Percentiles rank a stretch among this genome's conserved stretches.
phyloP scores from a whole-genome alignment of 495 filamentous ascomycete species.

The Tuber calosporum region DNA sequence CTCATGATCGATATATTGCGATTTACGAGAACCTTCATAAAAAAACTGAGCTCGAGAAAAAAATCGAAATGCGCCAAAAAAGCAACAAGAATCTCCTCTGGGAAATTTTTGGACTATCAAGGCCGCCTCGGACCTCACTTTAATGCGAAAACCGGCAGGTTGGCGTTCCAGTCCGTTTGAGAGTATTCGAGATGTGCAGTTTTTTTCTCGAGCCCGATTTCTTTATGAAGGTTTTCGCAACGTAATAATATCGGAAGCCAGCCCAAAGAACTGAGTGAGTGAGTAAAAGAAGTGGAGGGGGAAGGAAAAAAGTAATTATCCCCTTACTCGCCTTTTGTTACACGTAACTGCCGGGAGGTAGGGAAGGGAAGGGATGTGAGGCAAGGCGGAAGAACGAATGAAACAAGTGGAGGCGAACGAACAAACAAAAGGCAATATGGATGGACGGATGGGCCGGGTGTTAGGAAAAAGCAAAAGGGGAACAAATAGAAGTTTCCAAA shows the following conservation, averaged over 20 bases:
- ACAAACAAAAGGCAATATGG: conserved; percentile 1
- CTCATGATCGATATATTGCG: conserved; percentile 4
- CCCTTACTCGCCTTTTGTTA: not conserved
- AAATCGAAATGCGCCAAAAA: not conserved
- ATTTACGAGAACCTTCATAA: not conserved
- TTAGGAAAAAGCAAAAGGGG: not conserved
- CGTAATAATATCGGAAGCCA: not conserved
- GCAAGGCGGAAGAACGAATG: not conserved
- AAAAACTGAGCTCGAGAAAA: not conserved
- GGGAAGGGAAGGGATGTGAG: not conserved
- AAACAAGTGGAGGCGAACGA: not conserved
- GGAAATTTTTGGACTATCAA: not conserved
- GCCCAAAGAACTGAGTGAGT: not conserved
- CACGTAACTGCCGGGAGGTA: not conserved
- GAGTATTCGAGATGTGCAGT: not conserved
- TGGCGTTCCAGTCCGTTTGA: not conserved
- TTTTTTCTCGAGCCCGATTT: not conserved
- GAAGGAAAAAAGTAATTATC: conserved; percentile 3
- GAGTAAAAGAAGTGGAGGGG: conserved; percentile 7
- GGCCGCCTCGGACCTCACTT: not conserved
- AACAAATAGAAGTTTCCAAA: not conserved
- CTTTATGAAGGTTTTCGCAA: not conserved
- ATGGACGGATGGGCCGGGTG: conserved; percentile 2
- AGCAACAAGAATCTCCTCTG: not conserved
- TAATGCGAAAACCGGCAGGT: not conserved